A percentile compares a stretch with the other conserved stretches of the same genome.
phyloP scores from a whole-genome alignment of 345 rosid species.

The Bruguiera parviflora region DNA sequence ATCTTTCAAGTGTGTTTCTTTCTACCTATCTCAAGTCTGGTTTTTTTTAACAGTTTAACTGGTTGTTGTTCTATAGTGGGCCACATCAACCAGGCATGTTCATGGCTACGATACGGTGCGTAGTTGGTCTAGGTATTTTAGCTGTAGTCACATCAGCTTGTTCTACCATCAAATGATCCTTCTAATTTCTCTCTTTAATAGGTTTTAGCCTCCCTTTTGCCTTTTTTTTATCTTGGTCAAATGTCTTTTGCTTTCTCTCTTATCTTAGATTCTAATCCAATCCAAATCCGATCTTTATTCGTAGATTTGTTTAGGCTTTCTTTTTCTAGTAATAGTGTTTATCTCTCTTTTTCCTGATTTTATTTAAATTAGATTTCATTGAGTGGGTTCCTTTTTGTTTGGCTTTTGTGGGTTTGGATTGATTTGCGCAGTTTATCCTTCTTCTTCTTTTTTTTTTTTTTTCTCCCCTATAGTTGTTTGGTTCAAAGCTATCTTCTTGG shows the following conservation, averaged over 20 bases:
- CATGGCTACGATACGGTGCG: conserved; percentile 38
- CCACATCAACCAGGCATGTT: conserved; percentile 92
- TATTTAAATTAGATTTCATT: no score
- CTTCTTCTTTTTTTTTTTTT: no score
- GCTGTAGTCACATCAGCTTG: conserved; percentile 50
- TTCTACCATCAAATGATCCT: background rate
- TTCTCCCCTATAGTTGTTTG: no score
- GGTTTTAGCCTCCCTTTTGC: background rate
- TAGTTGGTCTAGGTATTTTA: conserved; percentile 49
- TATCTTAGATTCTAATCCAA: conserved; percentile 10
- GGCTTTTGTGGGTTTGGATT: no score
- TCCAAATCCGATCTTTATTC: background rate
- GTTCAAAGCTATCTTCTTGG: no score
- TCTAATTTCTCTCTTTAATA: background rate
- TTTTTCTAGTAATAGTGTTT: background rate
- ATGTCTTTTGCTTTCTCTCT: background rate
- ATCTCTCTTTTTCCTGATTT: no score
- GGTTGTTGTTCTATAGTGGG: conserved; percentile 79
- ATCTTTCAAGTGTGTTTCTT: background rate
- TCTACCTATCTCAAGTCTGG: background rate
- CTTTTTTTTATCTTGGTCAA: background rate
- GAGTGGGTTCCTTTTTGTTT: no score
- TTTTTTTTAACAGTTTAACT: conserved; percentile 47
- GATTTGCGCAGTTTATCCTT: no score
- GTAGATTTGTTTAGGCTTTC: conserved; percentile 5